phyloP scores from a whole-genome alignment of 2,329 filamentous ascomycete species.

The Arachnopeziza araneosa region DNA sequence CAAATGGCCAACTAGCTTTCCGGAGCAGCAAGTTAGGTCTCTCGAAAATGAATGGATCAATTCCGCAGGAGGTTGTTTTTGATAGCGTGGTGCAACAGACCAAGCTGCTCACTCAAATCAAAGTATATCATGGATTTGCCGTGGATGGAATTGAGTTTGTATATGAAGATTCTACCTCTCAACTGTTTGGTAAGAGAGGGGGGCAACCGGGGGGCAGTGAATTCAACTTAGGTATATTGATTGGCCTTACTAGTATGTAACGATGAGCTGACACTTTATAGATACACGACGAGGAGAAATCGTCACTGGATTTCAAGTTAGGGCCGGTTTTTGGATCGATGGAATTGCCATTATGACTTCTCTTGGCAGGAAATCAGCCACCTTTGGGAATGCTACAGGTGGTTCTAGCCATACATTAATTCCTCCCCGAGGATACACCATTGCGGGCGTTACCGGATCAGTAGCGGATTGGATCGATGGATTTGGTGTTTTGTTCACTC shows the following conservation, averaged over 20 bases:
- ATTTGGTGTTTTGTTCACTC: conserved; percentile 74
- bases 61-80: conserved; percentile 69
- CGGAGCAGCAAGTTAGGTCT: conserved; percentile 68
- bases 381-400: conserved; percentile 76
- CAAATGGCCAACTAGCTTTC: conserved; percentile 69
- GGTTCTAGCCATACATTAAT: conserved; percentile 85
- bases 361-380: conserved; percentile 74
- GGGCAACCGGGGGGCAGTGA: conserved; percentile 64
- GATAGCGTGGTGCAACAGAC: conserved; percentile 61
- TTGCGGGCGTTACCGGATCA: conserved; percentile 82
- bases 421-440: conserved; percentile 80
- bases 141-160: conserved; percentile 87
- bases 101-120: conserved; percentile 68
- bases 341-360: conserved; percentile 87
- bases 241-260: not conserved
- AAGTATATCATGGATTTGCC: conserved; percentile 70
- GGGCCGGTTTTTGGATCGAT: conserved; percentile 78
- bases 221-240: conserved; percentile 54
- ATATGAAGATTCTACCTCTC: conserved; percentile 79
- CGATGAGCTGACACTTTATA: conserved; percentile 27
- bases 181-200: conserved; percentile 79
- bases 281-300: conserved; percentile 83
- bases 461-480: conserved; percentile 78
- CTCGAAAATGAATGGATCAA: conserved; percentile 64
- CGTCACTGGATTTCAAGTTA: conserved; percentile 77